Evolutionary conservation across 768 basidiomycete genomes (phyloP).

Genomic region (Saitozyma podzolica): DNA sequence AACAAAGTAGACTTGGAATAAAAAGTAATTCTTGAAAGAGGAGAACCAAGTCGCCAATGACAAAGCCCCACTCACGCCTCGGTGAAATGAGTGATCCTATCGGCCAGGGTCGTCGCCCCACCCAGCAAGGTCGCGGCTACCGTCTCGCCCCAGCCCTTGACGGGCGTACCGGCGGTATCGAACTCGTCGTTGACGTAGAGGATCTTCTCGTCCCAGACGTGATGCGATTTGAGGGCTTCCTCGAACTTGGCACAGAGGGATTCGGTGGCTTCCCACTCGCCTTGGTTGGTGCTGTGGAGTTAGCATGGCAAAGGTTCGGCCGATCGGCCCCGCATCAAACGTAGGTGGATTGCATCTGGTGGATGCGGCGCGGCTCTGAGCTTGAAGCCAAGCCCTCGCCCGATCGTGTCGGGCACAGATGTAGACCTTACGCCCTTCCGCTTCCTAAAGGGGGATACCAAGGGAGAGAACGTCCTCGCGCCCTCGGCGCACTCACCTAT

Average conservation of each 20-base stretch:
- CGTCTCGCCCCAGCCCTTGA: conserved; percentile 42
- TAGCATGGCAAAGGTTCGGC: neutral
- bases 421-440: too few species aligned
- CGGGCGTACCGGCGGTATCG: conserved; percentile 26
- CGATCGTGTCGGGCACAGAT: too few species aligned
- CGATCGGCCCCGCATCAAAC: too few species aligned
- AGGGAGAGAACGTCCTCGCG: too few species aligned
- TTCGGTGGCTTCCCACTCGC: conserved; percentile 47
- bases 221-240: conserved; percentile 29
- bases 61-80: conserved; percentile 30
- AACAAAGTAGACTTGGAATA: too few species aligned
- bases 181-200: conserved; percentile 46
- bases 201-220: conserved; percentile 44
- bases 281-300: conserved; percentile 25
- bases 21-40: too few species aligned
- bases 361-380: too few species aligned
- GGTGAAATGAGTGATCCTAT: conserved; percentile 28
- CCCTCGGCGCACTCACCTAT: conserved; percentile 25
- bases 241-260: conserved; percentile 35
- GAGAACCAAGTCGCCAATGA: too few species aligned
- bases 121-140: conserved; percentile 35
- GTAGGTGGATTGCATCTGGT: too few species aligned
- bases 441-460: too few species aligned
- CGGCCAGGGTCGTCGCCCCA: conserved; percentile 34
- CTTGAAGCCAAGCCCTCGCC: too few species aligned